Base-by-base conservation (phyloP, 106 monocot genomes). In the Dioscorea alata region DNA sequence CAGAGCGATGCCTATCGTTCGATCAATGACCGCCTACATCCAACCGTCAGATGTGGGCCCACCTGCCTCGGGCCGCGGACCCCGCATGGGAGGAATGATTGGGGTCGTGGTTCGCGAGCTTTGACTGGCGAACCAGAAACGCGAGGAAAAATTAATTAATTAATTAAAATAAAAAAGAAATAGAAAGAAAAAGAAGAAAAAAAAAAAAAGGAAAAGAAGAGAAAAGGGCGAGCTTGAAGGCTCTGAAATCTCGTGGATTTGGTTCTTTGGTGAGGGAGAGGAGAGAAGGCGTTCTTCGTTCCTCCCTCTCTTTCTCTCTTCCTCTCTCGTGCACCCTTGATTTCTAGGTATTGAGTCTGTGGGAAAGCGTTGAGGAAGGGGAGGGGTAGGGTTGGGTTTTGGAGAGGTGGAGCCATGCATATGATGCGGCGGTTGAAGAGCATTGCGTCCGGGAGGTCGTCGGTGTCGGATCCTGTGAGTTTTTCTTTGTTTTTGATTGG, bases 371-470 rank as follows among this genome's bases (percentile, higher is more conserved):
- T 42, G 42, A n/a, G 8, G 53, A 68, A 12, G 28, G 16, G 31
- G 53, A 25, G 23, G 50, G 23, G 16, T 51, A 70, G 34, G 64
- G 59, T 56, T 76, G 62, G 32, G 60, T 6, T 54, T 68, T 69
- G 53, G 57, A 48, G 23, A 19, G 23, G 66, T 20, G 21, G 25
- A 66, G 69, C 49, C 54, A 81, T 81, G 81, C 75, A 81, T 76
- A 75, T 81, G 81, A 81, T 81, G 81, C 75, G 81, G 71, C 70
- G 81, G 33, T 60, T 81, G 4, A 81, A 81, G 66, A 81, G 81
- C 76, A 81, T 81, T 76, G 81, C 81, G 10, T 81, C 81, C 54
- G 81, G 81, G 23, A 65, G 81, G 35, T 81, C 81, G 5, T 81
- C 81, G 22, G 60, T 81, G 25, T 81, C 69, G 24, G 69, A 69